Evolutionary conservation across 2,329 filamentous ascomycete species (phyloP), one percentile per base, ranked within the genome.

Genomic region (Thielaviopsis euricoi): DNA sequence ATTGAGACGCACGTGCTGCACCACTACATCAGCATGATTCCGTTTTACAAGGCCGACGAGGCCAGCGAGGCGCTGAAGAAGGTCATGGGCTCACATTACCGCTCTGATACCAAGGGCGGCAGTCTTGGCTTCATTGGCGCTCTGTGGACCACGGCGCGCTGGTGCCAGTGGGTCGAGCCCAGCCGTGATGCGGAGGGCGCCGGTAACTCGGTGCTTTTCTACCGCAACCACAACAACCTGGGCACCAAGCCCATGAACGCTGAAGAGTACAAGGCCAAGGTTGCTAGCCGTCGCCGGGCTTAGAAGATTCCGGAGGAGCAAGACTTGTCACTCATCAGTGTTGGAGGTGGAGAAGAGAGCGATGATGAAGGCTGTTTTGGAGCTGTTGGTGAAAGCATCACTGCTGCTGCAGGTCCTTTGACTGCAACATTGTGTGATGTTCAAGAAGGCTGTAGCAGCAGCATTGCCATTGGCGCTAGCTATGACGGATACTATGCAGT

Each of bases 121-220:
- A 73, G 86, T 43, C 63, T 84, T 50, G 93, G 93, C 53, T 98
- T 98, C 79, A 69, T 98, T 67, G 80, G 79, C 70, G 82, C 87
- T 65, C 73, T 98, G 69, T 98, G 83, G 80, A 85, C 74, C 64
- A 87, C 81, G 66, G 82, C 87, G 50, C 83, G 93, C 62, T 82
- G 79, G 82, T 98, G 93, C 80, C 89, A 97, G 72, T 98, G 89
- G 88, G 90, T 98, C 62, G 93, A 98, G 82, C 89, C 90, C 58
- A 89, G 82, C 67, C 86, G 82, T 65, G 88, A 82, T 57, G 87
- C 89, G 55, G 72, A 82, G 68, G 91, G 89, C 37, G 84, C 90
- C 66, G 85, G 83, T 69, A 86, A 89, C 75, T 83, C 86, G 62
- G 85, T 98, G 29, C 73, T 95, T 58, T 96, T 98, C 81, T 98